Base-by-base conservation (phyloP, 1,284 basidiomycete genomes). In the Pisolithus thermaeus region DNA sequence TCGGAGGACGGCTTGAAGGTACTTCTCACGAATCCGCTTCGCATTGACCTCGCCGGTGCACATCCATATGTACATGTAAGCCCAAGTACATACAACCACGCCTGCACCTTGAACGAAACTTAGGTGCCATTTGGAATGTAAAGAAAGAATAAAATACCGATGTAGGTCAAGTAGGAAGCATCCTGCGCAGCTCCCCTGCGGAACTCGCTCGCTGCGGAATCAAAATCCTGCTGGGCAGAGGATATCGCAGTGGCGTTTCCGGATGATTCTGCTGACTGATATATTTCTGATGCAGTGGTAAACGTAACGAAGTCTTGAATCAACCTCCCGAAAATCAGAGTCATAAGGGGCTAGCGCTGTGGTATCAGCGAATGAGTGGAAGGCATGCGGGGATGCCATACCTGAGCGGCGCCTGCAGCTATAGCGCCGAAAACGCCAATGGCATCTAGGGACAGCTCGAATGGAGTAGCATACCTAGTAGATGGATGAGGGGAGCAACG, bases 31-130 rank as follows among this genome's bases (percentile, higher is more conserved):
- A 32, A 91, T 79, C n/a, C 96, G 84, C 61, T 90, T 91, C 0
- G 94, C 87, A 61, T 90, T 90, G 47, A 84, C 70, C 70, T 98
- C 95, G 18, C 85, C 92, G 0, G 93, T 94, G 66, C 90, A 90
- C 51, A 90, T 84, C 90, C 92, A 98, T 41, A 83, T 75, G 56
- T 77, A 76, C 91, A 93, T 96, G 74, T 93, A 97, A 5, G 73
- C 58, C 68, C 78, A 88, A 2, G 85, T 87, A 65, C 75, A 81
- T n/a, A 77, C 59, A 50, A 89, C 80, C 75, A 87, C 81, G 23
- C 74, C 87, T 50, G 84, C 44, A 58, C 84, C 84, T 84, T 52
- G 7, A 20, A 12, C 40, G 44, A 36, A 42, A 4, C 9, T 53
- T 25, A 54, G 38, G 20, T 28, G 28, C 4, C 4, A 20, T 22